A percentile compares a stretch with the other conserved stretches of the same genome.
phyloP scores from a whole-genome alignment of 768 basidiomycete species.

The Lactarius vividus region DNA sequence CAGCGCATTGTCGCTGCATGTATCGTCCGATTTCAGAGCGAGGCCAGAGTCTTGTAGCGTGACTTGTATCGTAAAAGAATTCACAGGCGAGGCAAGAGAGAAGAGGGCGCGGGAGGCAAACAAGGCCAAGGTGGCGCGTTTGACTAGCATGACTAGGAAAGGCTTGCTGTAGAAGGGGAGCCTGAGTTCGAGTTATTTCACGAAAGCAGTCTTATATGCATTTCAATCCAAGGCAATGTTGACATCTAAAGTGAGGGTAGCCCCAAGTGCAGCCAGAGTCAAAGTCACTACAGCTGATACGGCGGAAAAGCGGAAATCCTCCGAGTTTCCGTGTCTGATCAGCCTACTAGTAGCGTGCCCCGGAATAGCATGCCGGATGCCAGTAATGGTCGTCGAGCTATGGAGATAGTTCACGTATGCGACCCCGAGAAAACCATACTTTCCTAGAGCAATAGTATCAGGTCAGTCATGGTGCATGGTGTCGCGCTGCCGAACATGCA shows the following conservation, averaged over 20 bases:
- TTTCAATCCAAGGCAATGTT: neutral
- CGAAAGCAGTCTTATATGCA: neutral
- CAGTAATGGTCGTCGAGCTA: neutral
- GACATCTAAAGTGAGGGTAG: neutral
- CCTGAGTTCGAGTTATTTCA: neutral
- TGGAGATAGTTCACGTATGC: neutral
- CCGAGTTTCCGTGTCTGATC: neutral
- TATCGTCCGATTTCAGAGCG: neutral
- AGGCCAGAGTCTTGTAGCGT: constrained; percentile 1
- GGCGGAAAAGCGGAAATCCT: neutral
- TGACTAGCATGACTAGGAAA: constrained; percentile 8
- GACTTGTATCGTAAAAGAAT: neutral
- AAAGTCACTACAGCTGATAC: neutral
- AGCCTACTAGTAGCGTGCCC: neutral
- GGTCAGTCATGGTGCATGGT: neutral
- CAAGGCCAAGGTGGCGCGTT: constrained; percentile 11
- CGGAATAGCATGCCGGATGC: neutral
- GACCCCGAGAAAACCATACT: neutral
- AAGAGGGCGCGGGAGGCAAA: constrained; percentile 13
- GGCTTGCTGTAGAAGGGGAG: neutral
- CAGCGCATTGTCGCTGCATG: neutral
- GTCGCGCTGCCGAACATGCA: neutral
- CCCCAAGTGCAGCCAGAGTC: neutral
- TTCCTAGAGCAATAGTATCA: too few relatives aligned
- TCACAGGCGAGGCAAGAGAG: constrained; percentile 11